Base-by-base conservation (phyloP, 306 rosid species). In the Macrotyloma uniflorum region DNA sequence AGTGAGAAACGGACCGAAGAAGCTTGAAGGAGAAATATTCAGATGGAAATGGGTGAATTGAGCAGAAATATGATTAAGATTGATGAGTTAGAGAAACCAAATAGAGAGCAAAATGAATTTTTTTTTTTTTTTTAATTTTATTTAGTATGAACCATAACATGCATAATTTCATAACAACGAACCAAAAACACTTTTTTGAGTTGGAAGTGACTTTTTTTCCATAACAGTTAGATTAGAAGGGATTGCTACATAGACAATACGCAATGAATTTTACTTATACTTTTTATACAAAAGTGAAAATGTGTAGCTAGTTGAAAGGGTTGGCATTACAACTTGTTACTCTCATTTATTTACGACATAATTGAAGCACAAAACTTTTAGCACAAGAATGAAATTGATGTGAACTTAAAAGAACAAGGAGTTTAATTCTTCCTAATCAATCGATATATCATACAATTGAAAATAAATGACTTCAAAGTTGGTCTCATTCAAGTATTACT, bases 401-500 rank as follows among this genome's bases (percentile, higher is more conserved):
- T 64, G 64, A 76, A 76, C 38, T 50, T 49, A 13, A 53, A 38
- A 57, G 62, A 49, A 46, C 69, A 19, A 20, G 65, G 50, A 5
- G 23, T 32, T 33, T 35, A 35, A 50, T 47, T 64, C 30, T 49
- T 18, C 72, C 40, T 47, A 64, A 57, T 64, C 16, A 42, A 8
- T 38, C 4, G 6, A 10, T 9, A 66, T 23, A 64, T 64, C 69
- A 68, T 19, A 36, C 32, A 23, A 66, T 65, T n/a, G 70, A 67
- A 53, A 80, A 66, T 24, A 67, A 24, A 66, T 19, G 13, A 64
- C 70, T 15, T 26, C 24, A 18, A 46, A 69, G 47, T 74, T 46
- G 76, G 51, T 10, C 30, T 57, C 46, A 67, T 33, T 49, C 76
- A 58, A 40, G n/a, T 64, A 59, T 57, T 54, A 73, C 70, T 22